Conservation (phyloP, 208 protist genomes). For the Wallacemonas sp. region DNA sequence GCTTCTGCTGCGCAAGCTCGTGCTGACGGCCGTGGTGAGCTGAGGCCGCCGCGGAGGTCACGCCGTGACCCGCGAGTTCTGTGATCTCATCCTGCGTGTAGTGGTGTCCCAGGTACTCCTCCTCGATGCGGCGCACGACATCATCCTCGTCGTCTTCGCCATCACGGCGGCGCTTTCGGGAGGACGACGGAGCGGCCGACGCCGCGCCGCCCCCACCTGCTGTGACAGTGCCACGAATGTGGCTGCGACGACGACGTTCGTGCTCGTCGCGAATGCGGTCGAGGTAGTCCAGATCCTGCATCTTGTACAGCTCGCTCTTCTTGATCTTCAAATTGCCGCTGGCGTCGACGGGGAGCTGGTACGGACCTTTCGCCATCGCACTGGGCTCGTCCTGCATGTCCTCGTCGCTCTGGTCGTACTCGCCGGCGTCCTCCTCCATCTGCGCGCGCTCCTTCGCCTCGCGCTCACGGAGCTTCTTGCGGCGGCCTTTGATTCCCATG, state of each 20-base stretch:
- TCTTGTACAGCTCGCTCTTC: slow-evolving; percentile 82
- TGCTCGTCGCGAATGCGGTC: slow-evolving; percentile 83
- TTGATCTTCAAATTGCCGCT: slow-evolving; percentile 67
- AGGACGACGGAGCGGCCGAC: slow-evolving; percentile 10
- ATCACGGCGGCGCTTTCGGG: slow-evolving; percentile 21
- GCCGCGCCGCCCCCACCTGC: not conserved
- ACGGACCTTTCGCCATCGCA: slow-evolving; percentile 42
- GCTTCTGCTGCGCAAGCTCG: not conserved
- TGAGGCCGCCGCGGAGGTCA: slow-evolving; percentile 12
- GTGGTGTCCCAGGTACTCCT: slow-evolving; percentile 44
- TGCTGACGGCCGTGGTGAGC: not conserved
- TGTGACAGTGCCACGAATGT: slow-evolving; percentile 21
- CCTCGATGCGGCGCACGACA: slow-evolving; percentile 29
- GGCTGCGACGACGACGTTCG: slow-evolving; percentile 40
- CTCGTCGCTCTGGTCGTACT: slow-evolving; percentile 15
- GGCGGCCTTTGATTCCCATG: slow-evolving; percentile 88
- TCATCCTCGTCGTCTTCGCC: slow-evolving; percentile 20
- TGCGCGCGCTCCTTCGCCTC: slow-evolving; percentile 27
- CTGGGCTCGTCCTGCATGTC: slow-evolving; percentile 12
- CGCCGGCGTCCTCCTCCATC: not conserved
- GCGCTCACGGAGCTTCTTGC: slow-evolving; percentile 67
- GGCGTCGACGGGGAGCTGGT: slow-evolving; percentile 50
- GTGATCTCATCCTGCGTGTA: slow-evolving; percentile 19
- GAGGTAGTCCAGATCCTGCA: slow-evolving; percentile 81
- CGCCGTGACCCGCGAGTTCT: slow-evolving; percentile 4